These are phyloP conservation scores for Lentinula sp. DNA, from an alignment of 768 basidiomycete genomes.

Conservation along the genomic window DNA sequence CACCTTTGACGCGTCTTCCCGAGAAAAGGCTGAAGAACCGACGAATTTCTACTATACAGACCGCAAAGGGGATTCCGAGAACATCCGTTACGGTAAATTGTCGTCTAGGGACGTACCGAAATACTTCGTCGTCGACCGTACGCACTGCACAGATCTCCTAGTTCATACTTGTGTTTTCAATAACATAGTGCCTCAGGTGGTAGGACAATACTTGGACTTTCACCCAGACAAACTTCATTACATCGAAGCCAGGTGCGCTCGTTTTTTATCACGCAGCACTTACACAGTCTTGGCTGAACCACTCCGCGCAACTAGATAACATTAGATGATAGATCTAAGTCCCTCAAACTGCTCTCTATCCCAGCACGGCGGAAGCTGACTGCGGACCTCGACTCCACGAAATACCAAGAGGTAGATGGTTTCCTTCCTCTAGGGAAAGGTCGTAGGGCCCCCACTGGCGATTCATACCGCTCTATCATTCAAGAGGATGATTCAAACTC, in stretches of 20 bases:
- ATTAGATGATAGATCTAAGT: constrained; percentile 39
- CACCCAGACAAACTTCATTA: constrained; percentile 39
- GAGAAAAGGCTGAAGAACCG: constrained; percentile 5
- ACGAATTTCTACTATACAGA: constrained; percentile 54
- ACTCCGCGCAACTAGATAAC: not conserved
- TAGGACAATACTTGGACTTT: constrained; percentile 58
- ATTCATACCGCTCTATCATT: constrained; percentile 49
- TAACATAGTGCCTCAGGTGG: constrained; percentile 37
- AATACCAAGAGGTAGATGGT: constrained; percentile 61
- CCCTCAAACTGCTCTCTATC: constrained; percentile 47
- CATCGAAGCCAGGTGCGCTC: constrained; percentile 35
- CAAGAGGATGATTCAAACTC: constrained; percentile 25
- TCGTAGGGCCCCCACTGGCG: constrained; percentile 17
- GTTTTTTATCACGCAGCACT: not conserved
- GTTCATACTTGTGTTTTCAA: not conserved
- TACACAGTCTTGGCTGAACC: not conserved
- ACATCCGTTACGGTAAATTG: constrained; percentile 61
- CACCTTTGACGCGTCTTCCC: not conserved
- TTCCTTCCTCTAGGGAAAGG: constrained; percentile 43
- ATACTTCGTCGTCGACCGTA: constrained; percentile 55
- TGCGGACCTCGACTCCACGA: constrained; percentile 28
- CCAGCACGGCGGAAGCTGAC: constrained; percentile 47
- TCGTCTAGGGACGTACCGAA: constrained; percentile 61
- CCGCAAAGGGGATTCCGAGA: constrained; percentile 58
- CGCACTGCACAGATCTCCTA: constrained; percentile 16